Percentiles rank a stretch among this genome's conserved stretches.
Conservation (phyloP, 768 basidiomycete species). For the Symmetrospora coprosmae region DNA sequence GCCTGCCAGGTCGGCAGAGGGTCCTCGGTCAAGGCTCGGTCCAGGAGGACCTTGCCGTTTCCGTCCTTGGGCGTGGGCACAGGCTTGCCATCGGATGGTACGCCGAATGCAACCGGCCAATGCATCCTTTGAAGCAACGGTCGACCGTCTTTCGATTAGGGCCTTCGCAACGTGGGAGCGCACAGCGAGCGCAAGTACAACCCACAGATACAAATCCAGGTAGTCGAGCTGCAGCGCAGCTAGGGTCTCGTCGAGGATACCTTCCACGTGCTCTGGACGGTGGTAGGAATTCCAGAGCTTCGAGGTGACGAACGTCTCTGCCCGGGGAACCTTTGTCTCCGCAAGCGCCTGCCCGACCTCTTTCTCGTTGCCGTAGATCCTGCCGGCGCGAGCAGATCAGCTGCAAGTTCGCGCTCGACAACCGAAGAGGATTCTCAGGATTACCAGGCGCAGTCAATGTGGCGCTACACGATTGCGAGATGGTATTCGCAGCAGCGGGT, state of each 20-base stretch:
- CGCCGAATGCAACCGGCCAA: slow-evolving; percentile 56
- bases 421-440: too few relatives aligned
- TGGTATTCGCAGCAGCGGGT: too few relatives aligned
- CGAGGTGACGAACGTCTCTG: slow-evolving; percentile 55
- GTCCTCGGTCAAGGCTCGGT: slow-evolving; percentile 50
- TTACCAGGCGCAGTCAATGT: slow-evolving; percentile 18
- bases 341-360: slow-evolving; percentile 13
- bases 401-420: too few relatives aligned
- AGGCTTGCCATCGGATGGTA: slow-evolving; percentile 26
- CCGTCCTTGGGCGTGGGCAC: slow-evolving; percentile 26
- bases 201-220: slow-evolving; percentile 57
- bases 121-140: slow-evolving; percentile 52
- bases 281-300: slow-evolving; percentile 69
- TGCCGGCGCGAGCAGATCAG: too few relatives aligned
- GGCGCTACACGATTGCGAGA: too few relatives aligned
- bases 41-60: slow-evolving; percentile 45
- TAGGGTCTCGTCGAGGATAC: slow-evolving; percentile 53
- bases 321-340: slow-evolving; percentile 42
- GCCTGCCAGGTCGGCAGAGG: slow-evolving; percentile 68
- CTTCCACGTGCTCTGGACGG: slow-evolving; percentile 56
- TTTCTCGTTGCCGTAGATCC: slow-evolving; percentile 16
- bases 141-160: too few relatives aligned
- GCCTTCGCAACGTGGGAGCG: too few relatives aligned
- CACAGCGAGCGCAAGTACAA: too few relatives aligned
- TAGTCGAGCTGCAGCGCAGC: slow-evolving; percentile 51